phyloP scores from a whole-genome alignment of 148 eudicot genomes.

The Nyssa sinensis region DNA sequence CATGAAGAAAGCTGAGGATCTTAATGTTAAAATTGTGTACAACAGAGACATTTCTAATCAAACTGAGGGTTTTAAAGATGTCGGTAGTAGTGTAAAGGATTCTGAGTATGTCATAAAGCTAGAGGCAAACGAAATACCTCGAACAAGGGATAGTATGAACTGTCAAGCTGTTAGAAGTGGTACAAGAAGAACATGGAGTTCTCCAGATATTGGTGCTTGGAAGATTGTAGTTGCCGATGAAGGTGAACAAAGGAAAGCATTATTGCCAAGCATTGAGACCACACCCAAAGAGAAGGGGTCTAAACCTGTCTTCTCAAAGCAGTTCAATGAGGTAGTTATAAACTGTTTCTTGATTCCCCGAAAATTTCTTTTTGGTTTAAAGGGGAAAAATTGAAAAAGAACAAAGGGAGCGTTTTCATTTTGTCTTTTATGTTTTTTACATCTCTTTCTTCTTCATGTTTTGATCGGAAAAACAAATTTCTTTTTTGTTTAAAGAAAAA shows the following conservation, averaged over 20 bases:
- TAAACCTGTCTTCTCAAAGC: conserved; percentile 28
- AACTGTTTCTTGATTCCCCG: background rate
- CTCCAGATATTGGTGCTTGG: conserved; percentile 39
- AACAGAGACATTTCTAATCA: conserved; percentile 21
- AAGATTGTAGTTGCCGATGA: conserved; percentile 49
- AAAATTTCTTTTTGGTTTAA: too few relatives aligned
- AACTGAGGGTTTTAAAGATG: too few relatives aligned
- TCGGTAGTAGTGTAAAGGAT: conserved; percentile 27
- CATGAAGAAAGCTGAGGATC: conserved; percentile 25
- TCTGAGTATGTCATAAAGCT: conserved; percentile 23
- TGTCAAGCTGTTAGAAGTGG: conserved; percentile 43
- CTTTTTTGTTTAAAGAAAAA: too few relatives aligned
- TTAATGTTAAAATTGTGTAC: conserved; percentile 18
- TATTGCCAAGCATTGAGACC: conserved; percentile 30
- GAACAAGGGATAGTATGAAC: conserved; percentile 31
- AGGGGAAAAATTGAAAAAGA: background rate
- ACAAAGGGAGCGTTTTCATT: too few relatives aligned
- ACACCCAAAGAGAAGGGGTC: conserved; percentile 68
- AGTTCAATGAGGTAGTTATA: conserved; percentile 56
- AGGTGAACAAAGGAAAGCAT: conserved; percentile 29
- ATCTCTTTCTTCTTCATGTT: too few relatives aligned
- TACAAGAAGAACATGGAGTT: conserved; percentile 47
- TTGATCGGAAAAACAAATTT: too few relatives aligned
- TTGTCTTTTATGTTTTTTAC: background rate
- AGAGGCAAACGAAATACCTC: conserved; percentile 28